Percentiles rank a stretch among this genome's conserved stretches.
Conservation (phyloP, 345 rosid species). For the Moricandia moricandioides region DNA sequence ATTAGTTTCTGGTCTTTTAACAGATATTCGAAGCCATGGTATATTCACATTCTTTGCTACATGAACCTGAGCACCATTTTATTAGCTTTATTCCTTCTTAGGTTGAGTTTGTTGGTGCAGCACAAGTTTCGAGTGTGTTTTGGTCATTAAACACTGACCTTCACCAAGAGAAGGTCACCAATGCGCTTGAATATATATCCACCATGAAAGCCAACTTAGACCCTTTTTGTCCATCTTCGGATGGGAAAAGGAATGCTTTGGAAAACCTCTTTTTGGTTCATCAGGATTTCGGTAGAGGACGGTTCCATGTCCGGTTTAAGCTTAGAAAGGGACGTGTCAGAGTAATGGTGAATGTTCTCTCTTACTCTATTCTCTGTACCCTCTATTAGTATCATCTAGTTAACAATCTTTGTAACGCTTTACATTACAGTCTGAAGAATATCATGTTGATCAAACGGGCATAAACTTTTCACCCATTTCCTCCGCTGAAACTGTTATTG, state of each 20-base stretch:
- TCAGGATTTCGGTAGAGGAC: constrained; percentile 56
- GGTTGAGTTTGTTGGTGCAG: constrained; percentile 43
- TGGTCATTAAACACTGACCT: constrained; percentile 83
- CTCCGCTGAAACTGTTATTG: constrained; percentile 39
- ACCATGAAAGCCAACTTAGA: constrained; percentile 67
- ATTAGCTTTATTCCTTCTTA: background rate
- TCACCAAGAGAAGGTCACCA: constrained; percentile 55
- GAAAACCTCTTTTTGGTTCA: constrained; percentile 48
- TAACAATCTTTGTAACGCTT: constrained; percentile 13
- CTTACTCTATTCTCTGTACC: background rate
- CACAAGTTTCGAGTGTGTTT: constrained; percentile 18
- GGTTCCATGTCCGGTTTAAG: constrained; percentile 67
- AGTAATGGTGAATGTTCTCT: constrained; percentile 50
- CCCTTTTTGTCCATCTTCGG: constrained; percentile 44
- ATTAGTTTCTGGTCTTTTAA: constrained; percentile 57
- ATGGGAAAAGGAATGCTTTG: constrained; percentile 46
- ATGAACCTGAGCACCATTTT: background rate
- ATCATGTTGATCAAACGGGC: constrained; percentile 53
- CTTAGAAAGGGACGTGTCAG: constrained; percentile 86
- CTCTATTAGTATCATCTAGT: background rate
- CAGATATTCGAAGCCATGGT: constrained; percentile 84
- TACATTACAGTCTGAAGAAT: constrained; percentile 60
- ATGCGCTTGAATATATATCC: constrained; percentile 72
- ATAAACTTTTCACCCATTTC: constrained; percentile 61
- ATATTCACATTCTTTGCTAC: constrained; percentile 16